Base-by-base conservation (phyloP, 2,329 filamentous ascomycete genomes). In the Colletotrichum godetiae region DNA sequence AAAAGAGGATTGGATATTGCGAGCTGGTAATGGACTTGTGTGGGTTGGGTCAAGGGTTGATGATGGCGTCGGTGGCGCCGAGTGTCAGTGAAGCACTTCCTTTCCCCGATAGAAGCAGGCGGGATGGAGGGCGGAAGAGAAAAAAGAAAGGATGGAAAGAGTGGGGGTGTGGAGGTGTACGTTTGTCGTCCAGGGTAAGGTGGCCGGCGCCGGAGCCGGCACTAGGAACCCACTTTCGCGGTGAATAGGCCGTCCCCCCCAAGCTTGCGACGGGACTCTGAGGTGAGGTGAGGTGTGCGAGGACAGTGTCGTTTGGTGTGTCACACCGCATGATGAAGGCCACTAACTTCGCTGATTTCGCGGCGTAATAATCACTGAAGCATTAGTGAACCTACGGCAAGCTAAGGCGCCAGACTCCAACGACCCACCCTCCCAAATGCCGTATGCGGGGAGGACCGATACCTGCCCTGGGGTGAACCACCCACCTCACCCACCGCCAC, bases 41-140 rank as follows among this genome's bases (percentile, higher is more conserved):
- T n/a, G 13, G 42, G 42, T 6, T 42, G 59, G 37, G 52, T 22
- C 37, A 55, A 22, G 58, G 55, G n/a, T 58, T 42, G 31, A 56
- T 5, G 59, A 59, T 66, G 59, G 66, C 59, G 59, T 68, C 66
- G 69, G 53, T 64, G 59, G 59, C 59, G 59, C 52, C 52, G 57
- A 62, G 46, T 42, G 15, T 42, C 13, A 6, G 13, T 49, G n/a
- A 31, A 27, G 42, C 49, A 64, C 46, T 1, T 53, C 4, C 52
- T 31, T 22, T 27, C 31, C 22, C 13, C 49, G 49, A 22, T 49
- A 42, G 31, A 15, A 49, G 35, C 31, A 31, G 62, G 31, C 49
- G 46, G 24, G 29, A 35, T 49, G 29, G 29, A 55, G 22, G n/a
- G 19, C 42, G 35, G 60, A 27, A 3, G 4, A 7, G 7, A 37